Evolutionary conservation across 2,329 filamentous ascomycete species (phyloP), one percentile per base, ranked within the genome.

Genomic region (Fusarium kyushuense): DNA sequence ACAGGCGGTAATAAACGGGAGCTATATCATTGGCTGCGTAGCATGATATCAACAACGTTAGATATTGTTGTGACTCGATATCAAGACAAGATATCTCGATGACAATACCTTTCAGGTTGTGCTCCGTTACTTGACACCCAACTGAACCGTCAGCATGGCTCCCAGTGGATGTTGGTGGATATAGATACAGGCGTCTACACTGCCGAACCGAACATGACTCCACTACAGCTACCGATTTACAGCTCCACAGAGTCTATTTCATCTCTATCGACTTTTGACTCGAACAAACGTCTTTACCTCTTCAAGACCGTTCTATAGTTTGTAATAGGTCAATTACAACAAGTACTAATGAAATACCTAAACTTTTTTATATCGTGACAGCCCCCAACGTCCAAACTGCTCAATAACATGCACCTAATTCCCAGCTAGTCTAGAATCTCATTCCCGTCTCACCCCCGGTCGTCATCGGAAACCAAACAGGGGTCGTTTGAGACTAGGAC

Each of bases 101-200:
- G 33, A 17, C 7, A 21, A 21, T 19, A 27, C 8, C 9, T n/a
- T n/a, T n/a, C n/a, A n/a, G 27, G 9, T 27, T 27, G 27, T 41
- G 21, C 23, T 42, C 6, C 10, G 14, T 42, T 25, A 5, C 5
- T 11, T 1, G 45, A 27, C 25, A 17, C 46, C 27, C 33, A 45
- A 33, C 35, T 63, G 25, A 43, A 29, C 53, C 61, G 32, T 47
- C 65, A 54, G 55, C 54, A 65, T 54, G 67, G 65, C 70, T 72
- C 65, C 55, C 62, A 30, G 60, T 69, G 65, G 58, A 67, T 54
- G 48, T 68, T 63, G 19, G 55, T 69, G 65, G 58, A 65, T 57
- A 54, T 69, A 65, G 58, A 65, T 57, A 54, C 67, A 67, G 51
- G 53, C 56, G 58, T 63, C 49, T 38, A 64, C 21, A 58, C 40